These are phyloP conservation scores for Phytopythium chamaehyphon DNA, from an alignment of 352 stramenopile species.

Conservation along the genomic window DNA sequence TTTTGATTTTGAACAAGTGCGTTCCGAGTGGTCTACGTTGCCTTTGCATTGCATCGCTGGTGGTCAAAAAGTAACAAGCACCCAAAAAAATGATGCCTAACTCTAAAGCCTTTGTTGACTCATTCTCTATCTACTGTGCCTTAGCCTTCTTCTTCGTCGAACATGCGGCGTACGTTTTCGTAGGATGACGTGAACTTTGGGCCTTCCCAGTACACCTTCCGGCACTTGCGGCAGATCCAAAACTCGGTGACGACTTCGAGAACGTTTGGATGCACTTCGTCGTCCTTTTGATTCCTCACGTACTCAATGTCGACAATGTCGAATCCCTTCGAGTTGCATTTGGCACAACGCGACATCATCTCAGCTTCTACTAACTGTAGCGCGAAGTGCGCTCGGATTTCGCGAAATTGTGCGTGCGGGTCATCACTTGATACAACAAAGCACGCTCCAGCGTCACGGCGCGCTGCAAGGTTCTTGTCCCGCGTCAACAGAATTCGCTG, in stretches of 20 bases:
- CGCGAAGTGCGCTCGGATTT: conserved; percentile 70
- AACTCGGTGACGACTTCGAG: conserved; percentile 60
- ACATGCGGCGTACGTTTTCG: conserved; percentile 52
- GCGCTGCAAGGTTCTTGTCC: conserved; percentile 66
- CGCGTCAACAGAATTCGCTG: conserved; percentile 73
- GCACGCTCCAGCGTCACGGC: conserved; percentile 64
- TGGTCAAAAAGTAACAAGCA: background rate
- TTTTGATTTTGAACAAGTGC: conserved; percentile 2
- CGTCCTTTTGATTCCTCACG: conserved; percentile 41
- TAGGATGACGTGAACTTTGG: conserved; percentile 72
- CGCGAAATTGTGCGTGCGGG: conserved; percentile 64
- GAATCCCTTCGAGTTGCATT: conserved; percentile 68
- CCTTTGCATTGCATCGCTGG: too few relatives aligned
- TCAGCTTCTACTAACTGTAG: conserved; percentile 55
- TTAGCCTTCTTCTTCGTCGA: conserved; percentile 21
- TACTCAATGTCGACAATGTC: conserved; percentile 47
- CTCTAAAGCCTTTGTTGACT: background rate
- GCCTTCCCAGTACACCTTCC: conserved; percentile 75
- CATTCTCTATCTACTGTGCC: conserved; percentile 11
- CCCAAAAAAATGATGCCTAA: background rate
- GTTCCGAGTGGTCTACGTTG: too few relatives aligned
- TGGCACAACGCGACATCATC: conserved; percentile 72
- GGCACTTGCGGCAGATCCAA: conserved; percentile 58
- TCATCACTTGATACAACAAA: conserved; percentile 75
- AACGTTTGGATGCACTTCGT: conserved; percentile 50